Conservation (phyloP, 345 rosid genomes). For the Abelmoschus esculentus region DNA sequence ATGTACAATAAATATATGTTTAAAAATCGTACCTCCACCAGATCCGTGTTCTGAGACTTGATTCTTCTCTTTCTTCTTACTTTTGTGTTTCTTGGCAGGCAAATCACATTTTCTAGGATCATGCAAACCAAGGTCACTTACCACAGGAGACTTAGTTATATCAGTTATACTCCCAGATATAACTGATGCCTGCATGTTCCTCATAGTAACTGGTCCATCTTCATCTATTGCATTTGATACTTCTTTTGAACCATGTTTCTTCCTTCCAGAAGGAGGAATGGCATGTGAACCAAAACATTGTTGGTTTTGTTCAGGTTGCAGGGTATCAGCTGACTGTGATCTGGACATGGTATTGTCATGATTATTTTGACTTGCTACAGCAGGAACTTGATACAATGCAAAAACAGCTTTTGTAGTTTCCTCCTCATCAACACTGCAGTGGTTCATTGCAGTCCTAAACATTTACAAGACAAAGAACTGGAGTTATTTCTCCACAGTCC, state of each 20-base stretch:
- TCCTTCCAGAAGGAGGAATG: constrained; percentile 33
- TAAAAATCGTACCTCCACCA: constrained; percentile 61
- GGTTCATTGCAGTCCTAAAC: constrained; percentile 79
- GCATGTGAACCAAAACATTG: constrained; percentile 24
- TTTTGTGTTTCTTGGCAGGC: constrained; percentile 38
- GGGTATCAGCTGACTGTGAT: constrained; percentile 16
- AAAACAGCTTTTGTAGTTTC: constrained; percentile 66
- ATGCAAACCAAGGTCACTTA: constrained; percentile 37
- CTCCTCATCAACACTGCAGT: constrained; percentile 63
- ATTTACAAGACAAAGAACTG: constrained; percentile 16
- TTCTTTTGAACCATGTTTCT: constrained; percentile 49
- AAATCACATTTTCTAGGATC: constrained; percentile 32
- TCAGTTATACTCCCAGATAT: constrained; percentile 40
- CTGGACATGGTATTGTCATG: constrained; percentile 21
- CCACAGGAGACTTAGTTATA: constrained; percentile 30
- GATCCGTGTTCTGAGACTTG: constrained; percentile 36
- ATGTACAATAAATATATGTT: constrained; percentile 11
- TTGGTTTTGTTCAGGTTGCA: constrained; percentile 22
- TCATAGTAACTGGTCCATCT: constrained; percentile 40
- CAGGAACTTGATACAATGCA: constrained; percentile 37
- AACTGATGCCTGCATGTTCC: constrained; percentile 26
- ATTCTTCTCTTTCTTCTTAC: constrained; percentile 55
- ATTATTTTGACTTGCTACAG: constrained; percentile 40
- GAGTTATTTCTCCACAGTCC: neutral
- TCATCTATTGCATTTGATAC: constrained; percentile 23